Base-by-base conservation (phyloP, 257 asterid species). In the Nicotiana undulata region DNA sequence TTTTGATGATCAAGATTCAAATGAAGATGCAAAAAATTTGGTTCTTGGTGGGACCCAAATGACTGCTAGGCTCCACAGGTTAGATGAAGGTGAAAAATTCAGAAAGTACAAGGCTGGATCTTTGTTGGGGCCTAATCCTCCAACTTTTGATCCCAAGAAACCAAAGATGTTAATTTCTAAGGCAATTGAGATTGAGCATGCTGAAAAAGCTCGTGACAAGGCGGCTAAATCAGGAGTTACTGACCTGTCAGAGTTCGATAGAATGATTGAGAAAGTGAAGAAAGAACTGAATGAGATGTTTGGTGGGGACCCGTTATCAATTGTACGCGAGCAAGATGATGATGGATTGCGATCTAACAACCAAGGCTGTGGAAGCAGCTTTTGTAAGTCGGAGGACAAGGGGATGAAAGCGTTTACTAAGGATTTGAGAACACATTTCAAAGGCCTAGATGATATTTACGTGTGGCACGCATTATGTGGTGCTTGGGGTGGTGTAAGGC, bases 381-480 rank as follows among this genome's bases (percentile, higher is more conserved):
- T 2, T 31, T 20, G 32, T 44, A 51, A 44, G 17, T 51, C 61
- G 11, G 61, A 46, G 75, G 66, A 63, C 32, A 17, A 34, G 49
- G 67, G 70, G 63, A 10, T 66, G 63, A 82, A 67, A 63, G 61
- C 52, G 74, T 79, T 52, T 18, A 67, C 59, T 13, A 46, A 11
- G 46, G 59, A 46, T 22, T 65, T 55, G 76, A 79, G 74, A 3
- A 52, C 37, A 63, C 37, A 79, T 24, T 63, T 61, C 82, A 61
- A 18, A 12, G 77, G 76, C 29, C 79, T 64, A 52, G 31, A 70
- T 81, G 88, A 88, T 78, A 95, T 90, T 9, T 93, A 92, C 75
- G 89, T 92, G 86, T 93, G 97, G 98, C 98, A 93, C 83, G 97
- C 97, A n/a, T 26, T 93, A 40, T 86, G 90, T 9, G 98, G 98